These are phyloP conservation scores for Apostasia shenzhenica DNA, from an alignment of 106 monocot genomes.

Conservation along the genomic window DNA sequence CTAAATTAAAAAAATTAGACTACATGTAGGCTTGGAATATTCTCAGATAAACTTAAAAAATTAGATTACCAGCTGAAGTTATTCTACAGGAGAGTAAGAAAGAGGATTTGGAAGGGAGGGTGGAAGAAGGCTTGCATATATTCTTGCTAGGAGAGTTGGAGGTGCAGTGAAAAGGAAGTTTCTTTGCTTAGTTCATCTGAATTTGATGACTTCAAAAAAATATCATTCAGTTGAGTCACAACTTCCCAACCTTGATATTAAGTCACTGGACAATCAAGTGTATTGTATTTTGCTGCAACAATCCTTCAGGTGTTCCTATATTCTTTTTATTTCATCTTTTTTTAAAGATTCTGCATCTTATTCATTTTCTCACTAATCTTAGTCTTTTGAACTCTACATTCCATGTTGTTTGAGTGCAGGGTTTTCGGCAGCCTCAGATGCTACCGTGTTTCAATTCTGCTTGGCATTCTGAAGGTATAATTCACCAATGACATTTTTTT, in stretches of 20 bases:
- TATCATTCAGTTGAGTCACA: not conserved
- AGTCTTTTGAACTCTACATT: not conserved
- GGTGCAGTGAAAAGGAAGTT: too few relatives aligned
- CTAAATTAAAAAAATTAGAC: too few relatives aligned
- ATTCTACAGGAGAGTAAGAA: too few relatives aligned
- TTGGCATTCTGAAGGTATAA: constrained; percentile 78
- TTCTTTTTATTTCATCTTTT: not conserved
- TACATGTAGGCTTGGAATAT: too few relatives aligned
- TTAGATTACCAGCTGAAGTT: too few relatives aligned
- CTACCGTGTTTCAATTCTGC: constrained; percentile 87
- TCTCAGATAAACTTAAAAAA: too few relatives aligned
- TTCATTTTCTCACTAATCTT: not conserved
- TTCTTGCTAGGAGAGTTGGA: too few relatives aligned
- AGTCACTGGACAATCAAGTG: constrained; percentile 96
- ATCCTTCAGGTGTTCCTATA: constrained; percentile 66
- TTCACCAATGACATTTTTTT: not conserved
- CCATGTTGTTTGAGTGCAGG: constrained; percentile 74
- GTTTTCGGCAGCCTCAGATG: constrained; percentile 93
- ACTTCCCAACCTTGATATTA: constrained; percentile 12
- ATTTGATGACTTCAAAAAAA: too few relatives aligned
- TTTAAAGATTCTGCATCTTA: too few relatives aligned
- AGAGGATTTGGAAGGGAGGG: too few relatives aligned
- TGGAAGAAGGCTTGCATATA: too few relatives aligned
- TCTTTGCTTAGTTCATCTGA: too few relatives aligned
- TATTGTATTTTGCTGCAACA: constrained; percentile 93